Evolutionary conservation across 1,284 basidiomycete species (phyloP), one percentile per base, ranked within the genome.

Genomic region (Calocybe gambosa): DNA sequence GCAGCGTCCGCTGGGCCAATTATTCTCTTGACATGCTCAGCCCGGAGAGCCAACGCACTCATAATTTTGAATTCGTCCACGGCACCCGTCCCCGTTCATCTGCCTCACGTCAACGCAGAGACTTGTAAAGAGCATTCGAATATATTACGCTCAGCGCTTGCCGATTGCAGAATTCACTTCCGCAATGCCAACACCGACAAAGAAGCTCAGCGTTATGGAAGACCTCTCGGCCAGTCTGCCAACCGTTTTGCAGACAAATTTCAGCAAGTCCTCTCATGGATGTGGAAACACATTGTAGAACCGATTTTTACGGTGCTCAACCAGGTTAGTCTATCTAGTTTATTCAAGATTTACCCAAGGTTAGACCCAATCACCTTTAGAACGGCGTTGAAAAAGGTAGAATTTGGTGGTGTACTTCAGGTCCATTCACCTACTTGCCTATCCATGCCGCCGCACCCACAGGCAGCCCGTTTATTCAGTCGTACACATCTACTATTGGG

Each of bases 321-420:
- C 18, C 2, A 41, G 23, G 39, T 41, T 6, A n/a, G 37, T 37
- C 3, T 5, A 23, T 23, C 23, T 36, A 20, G 10, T 21, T 38
- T 20, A 21, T 43, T 25, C n/a, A 2, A 29, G 5, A 36, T 10
- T 21, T n/a, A 3, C 9, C 37, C 10, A 42, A 23, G 5, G 25
- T 41, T n/a, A 42, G 36, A n/a, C 12, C 16, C n/a, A 10, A 28
- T 35, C 33, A n/a, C 12, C 6, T 12, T 33, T 42, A 51, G 50
- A 29, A 51, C 42, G 38, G 42, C n/a, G 43, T 54, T 21, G 36
- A 26, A 8, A 19, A 33, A 44, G 52, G 52, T 12, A 47, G 51
- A 37, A 44, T 57, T n/a, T 57, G 53, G 55, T 57, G 55, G 55
- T 57, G 53, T 43, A 52, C 51, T 21, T 50, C 51, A 19, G 55